Conservation (phyloP, 1,139 yeast species). For the Arxiozyma heterogenica region DNA sequence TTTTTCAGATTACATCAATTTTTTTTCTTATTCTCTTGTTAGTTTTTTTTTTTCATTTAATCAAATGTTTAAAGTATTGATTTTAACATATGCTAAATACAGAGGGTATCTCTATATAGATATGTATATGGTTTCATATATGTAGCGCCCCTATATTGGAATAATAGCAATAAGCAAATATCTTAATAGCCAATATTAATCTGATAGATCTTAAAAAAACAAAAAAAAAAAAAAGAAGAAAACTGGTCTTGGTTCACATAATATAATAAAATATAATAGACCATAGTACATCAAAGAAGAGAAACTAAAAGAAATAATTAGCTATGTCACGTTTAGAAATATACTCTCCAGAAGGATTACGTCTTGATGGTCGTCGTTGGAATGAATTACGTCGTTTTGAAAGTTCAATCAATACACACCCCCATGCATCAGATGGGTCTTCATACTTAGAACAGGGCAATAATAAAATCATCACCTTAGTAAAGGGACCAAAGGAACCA, state of each 20-base stretch:
- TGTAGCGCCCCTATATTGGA: too few species aligned
- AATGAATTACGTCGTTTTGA: slow-evolving; percentile 78
- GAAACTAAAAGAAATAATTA: not conserved
- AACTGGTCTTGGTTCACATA: not conserved
- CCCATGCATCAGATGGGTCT: slow-evolving; percentile 84
- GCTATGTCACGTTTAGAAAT: slow-evolving; percentile 59
- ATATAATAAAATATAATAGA: not conserved
- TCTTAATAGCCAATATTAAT: too few species aligned
- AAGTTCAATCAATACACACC: slow-evolving; percentile 79
- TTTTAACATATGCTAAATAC: not conserved
- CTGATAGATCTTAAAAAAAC: not conserved
- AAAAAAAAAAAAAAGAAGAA: too few species aligned
- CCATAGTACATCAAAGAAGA: slow-evolving; percentile 12
- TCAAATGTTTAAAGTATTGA: not conserved
- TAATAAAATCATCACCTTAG: slow-evolving; percentile 76
- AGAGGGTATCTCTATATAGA: too few species aligned
- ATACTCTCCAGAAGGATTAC: slow-evolving; percentile 87
- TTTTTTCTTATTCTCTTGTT: not conserved
- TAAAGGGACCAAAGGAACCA: slow-evolving; percentile 88
- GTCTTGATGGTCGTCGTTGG: slow-evolving; percentile 92
- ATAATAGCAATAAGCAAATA: too few species aligned
- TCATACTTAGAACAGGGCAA: slow-evolving; percentile 89
- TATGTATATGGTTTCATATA: too few species aligned
- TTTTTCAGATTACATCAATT: not conserved
- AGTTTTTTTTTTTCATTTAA: too few species aligned